Percentiles rank a stretch among this genome's conserved stretches.
phyloP scores from a whole-genome alignment of 1,139 yeast genomes.

The Pneumocystis canis region DNA sequence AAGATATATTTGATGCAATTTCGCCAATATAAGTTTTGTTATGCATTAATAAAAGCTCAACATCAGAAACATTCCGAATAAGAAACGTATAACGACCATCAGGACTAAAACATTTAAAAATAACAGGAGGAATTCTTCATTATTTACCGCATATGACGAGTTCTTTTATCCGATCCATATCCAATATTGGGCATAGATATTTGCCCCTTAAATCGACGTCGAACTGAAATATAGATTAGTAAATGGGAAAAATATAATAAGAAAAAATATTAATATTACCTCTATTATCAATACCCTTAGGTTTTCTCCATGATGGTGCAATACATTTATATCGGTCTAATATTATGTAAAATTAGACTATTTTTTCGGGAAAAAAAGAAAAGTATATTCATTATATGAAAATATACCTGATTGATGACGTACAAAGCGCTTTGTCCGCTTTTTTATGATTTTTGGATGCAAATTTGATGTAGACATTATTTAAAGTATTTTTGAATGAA shows the following conservation, averaged over 20 bases:
- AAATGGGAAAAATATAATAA: not conserved
- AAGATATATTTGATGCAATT: slow-evolving; percentile 94
- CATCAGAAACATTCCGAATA: slow-evolving; percentile 83
- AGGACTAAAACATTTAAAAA: slow-evolving; percentile 30
- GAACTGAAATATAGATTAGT: slow-evolving; percentile 28
- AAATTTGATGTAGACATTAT: slow-evolving; percentile 93
- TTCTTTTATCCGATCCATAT: slow-evolving; percentile 99
- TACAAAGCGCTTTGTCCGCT: slow-evolving; percentile 97
- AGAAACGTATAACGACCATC: slow-evolving; percentile 96
- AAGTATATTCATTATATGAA: slow-evolving; percentile 70
- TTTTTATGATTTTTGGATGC: slow-evolving; percentile 99
- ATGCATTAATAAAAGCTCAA: slow-evolving; percentile 92
- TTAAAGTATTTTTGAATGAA: slow-evolving; percentile 3
- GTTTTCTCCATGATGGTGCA: slow-evolving; percentile 91
- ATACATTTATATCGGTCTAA: not conserved
- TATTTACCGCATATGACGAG: slow-evolving; percentile 59
- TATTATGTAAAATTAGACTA: not conserved
- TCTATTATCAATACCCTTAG: slow-evolving; percentile 99
- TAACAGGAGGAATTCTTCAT: not conserved
- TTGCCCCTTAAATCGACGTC: slow-evolving; percentile 98
- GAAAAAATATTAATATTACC: not conserved
- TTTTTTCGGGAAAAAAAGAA: not conserved
- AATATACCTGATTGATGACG: slow-evolving; percentile 99
- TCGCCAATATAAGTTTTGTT: slow-evolving; percentile 98
- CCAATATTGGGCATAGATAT: slow-evolving; percentile 99